Evolutionary conservation across 495 filamentous ascomycete species (phyloP), one percentile per base, ranked within the genome.

Genomic region (Talaromyces adpressus): DNA sequence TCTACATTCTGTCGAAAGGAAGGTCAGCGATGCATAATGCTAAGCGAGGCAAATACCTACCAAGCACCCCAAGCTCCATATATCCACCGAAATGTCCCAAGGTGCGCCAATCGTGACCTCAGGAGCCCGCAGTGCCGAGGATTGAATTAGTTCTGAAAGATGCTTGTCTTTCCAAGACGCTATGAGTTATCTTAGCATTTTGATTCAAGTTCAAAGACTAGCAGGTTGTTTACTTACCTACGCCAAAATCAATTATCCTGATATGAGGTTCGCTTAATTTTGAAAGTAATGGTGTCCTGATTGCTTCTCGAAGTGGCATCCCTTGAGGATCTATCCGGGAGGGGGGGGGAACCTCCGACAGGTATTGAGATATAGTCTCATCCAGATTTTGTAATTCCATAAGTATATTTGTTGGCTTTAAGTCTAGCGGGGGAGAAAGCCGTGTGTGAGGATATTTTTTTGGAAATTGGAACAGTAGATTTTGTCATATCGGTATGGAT

Each of bases 61-160:
- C 56, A 80, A 68, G 57, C 75, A 74, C 63, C 76, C 77, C n/a
- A 75, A 68, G 66, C 74, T 80, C 78, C 78, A 82, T 52, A 82
- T 79, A 69, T 82, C 75, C 7, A 78, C 73, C 22, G 61, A 68
- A 25, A 62, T 57, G 58, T 72, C 72, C 77, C 74, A 81, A 5
- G 70, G 63, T 14, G 72, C 74, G 32, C 75, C 75, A 27, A n/a
- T n/a, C n/a, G n/a, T n/a, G n/a, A n/a, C n/a, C n/a, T n/a, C n/a
- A n/a, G n/a, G n/a, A n/a, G n/a, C n/a, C n/a, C n/a, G n/a, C n/a
- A n/a, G n/a, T n/a, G n/a, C n/a, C n/a, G n/a, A n/a, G n/a, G n/a
- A 80, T 65, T 82, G 78, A 52, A 81, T 79, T 20, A 66, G 39
- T 62, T 79, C 73, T 39, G 68, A n/a, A 70, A 78, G 65, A 61